Conservation (phyloP, 306 rosid genomes). For the Senna siamea region DNA sequence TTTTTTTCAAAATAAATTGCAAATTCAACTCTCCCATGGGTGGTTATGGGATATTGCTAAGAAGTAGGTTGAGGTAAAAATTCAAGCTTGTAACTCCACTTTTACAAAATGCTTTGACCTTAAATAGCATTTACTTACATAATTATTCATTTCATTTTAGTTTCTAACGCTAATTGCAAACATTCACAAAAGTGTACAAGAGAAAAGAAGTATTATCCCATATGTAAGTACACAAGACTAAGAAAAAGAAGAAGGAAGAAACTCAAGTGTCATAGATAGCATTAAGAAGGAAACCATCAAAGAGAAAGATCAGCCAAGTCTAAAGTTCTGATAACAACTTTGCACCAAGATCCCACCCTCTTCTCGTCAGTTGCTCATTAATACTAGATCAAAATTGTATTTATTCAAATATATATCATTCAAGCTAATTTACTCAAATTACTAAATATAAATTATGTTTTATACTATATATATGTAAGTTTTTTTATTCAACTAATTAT, state of each 20-base stretch:
- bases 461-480: too few relatives aligned
- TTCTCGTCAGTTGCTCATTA: constrained; percentile 64
- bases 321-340: constrained; percentile 80
- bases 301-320: constrained; percentile 88
- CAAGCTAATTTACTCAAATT: too few relatives aligned
- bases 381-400: constrained; percentile 58
- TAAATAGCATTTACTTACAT: neutral
- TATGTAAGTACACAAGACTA: neutral
- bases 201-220: neutral
- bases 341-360: constrained; percentile 81
- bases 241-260: neutral
- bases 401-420: too few relatives aligned
- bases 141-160: neutral
- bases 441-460: too few relatives aligned
- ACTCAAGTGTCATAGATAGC: neutral
- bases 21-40: too few relatives aligned
- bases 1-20: too few relatives aligned
- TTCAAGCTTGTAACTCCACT: too few relatives aligned
- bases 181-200: neutral
- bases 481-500: too few relatives aligned
- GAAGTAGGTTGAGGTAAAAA: too few relatives aligned
- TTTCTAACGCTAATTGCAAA: neutral
- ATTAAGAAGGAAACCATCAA: constrained; percentile 34
- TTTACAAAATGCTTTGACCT: neutral
- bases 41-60: too few relatives aligned